phyloP scores from a whole-genome alignment of 257 asterid genomes.

The Capsicum rhomboideum region DNA sequence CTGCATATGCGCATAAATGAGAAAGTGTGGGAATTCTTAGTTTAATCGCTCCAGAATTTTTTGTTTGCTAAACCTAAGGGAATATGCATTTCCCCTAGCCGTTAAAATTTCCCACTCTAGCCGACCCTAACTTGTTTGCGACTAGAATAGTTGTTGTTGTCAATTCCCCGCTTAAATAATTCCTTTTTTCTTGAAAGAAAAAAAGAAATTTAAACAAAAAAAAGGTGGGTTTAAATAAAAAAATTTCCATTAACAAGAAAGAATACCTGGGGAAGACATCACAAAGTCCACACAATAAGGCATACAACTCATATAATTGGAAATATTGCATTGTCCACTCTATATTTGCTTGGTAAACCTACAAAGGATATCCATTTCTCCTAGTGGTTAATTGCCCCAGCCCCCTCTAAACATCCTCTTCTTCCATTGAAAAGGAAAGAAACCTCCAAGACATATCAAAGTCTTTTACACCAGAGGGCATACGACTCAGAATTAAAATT shows the following conservation, averaged over 20 bases:
- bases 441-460: no score
- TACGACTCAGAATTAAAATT: no score
- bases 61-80: not conserved
- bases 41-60: not conserved
- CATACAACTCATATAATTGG: no score
- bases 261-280: no score
- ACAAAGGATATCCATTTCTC: not conserved
- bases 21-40: not conserved
- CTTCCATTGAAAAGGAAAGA: no score
- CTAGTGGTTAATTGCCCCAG: not conserved
- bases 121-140: not conserved
- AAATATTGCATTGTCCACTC: not conserved
- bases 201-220: no score
- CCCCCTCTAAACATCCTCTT: not conserved
- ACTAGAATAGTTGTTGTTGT: not conserved
- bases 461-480: no score
- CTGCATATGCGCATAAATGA: not conserved
- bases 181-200: no score
- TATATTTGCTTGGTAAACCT: not conserved
- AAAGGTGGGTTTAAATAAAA: no score
- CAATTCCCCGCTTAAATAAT: not conserved
- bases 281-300: no score
- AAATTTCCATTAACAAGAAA: no score
- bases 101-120: not conserved
- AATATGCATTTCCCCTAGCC: not conserved